A percentile compares a stretch with the other conserved stretches of the same genome.
Evolutionary conservation across 1,284 basidiomycete species (phyloP).

Genomic region (Acaromyces ingoldii): DNA sequence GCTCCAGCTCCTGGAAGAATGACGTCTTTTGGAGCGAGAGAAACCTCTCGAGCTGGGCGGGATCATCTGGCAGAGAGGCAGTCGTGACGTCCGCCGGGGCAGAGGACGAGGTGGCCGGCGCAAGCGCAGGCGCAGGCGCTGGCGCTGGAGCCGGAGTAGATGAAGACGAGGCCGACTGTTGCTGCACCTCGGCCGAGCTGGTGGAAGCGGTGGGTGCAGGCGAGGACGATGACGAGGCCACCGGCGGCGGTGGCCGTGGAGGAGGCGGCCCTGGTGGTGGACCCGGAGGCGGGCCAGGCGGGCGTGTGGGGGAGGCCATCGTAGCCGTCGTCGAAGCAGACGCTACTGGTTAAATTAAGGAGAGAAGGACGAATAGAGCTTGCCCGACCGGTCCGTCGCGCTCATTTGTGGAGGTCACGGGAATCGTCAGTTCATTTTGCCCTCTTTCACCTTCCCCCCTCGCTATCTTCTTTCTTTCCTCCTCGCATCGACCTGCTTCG

Average conservation of each 20-base stretch:
- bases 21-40: constrained; percentile 24
- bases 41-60: constrained; percentile 1
- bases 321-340: too few species aligned
- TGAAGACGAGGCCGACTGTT: neutral
- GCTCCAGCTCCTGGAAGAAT: constrained; percentile 53
- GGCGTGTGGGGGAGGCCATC: too few species aligned
- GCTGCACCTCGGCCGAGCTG: neutral
- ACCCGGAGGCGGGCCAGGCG: constrained; percentile 4
- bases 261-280: constrained; percentile 2
- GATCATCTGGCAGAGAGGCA: constrained; percentile 5
- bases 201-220: neutral
- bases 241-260: neutral
- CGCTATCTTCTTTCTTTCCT: too few species aligned
- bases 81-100: neutral
- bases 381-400: too few species aligned
- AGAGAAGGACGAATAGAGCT: too few species aligned
- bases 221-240: neutral
- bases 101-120: constrained; percentile 15
- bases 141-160: neutral
- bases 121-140: constrained; percentile 17
- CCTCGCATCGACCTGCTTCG: too few species aligned
- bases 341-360: too few species aligned
- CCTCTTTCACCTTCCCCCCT: too few species aligned
- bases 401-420: too few species aligned
- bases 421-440: too few species aligned